Evolutionary conservation across 257 asterid species (phyloP).

Genomic region (Coffea canephora): DNA sequence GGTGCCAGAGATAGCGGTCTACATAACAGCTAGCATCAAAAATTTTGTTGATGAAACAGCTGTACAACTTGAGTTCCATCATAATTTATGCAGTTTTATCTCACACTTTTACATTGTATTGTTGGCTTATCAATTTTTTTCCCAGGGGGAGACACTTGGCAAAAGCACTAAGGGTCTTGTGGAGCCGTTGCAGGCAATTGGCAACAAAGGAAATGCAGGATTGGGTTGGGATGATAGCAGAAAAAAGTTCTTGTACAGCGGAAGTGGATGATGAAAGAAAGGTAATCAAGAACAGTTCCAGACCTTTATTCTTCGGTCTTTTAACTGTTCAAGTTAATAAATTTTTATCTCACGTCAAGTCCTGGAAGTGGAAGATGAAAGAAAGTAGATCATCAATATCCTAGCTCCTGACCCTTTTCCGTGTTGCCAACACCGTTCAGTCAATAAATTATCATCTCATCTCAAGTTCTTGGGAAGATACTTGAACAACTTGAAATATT

Average conservation of each 20-base stretch:
- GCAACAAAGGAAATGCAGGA: constrained; percentile 91
- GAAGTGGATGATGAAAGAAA: not conserved
- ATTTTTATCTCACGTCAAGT: no score
- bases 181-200: constrained; percentile 72
- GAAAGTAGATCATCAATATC: no score
- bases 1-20: not conserved
- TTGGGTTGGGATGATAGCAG: constrained; percentile 69
- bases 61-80: not conserved
- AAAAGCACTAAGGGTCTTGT: constrained; percentile 59
- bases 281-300: not conserved
- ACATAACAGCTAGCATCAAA: not conserved
- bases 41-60: not conserved
- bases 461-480: no score
- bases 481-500: no score
- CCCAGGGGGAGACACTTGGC: constrained; percentile 83
- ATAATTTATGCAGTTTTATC: not conserved
- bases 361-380: no score
- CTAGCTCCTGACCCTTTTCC: no score
- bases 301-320: no score
- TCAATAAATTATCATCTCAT: no score
- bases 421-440: no score
- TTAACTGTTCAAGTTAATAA: no score
- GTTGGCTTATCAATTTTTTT: not conserved
- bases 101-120: not conserved
- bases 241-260: constrained; percentile 27